Evolutionary conservation across 2,329 filamentous ascomycete species (phyloP).

Genomic region (Colletotrichum tropicicola): DNA sequence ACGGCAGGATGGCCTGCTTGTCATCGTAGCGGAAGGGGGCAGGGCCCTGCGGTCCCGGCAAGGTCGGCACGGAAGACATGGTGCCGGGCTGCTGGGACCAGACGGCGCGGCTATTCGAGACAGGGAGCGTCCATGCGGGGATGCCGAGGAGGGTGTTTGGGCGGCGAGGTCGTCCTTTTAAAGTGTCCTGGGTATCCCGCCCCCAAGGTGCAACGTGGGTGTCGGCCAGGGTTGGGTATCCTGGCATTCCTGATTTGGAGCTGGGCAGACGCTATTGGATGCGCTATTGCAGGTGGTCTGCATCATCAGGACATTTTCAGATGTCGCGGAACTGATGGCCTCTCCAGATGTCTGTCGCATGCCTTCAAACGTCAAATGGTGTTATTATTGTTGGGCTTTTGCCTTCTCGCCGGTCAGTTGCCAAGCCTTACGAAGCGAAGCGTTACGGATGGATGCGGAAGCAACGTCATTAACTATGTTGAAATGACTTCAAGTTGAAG

Average conservation of each 20-base stretch:
- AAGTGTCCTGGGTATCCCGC: background rate
- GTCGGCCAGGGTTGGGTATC: background rate
- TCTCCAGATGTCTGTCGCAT: no score
- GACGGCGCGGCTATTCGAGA: background rate
- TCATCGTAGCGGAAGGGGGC: background rate
- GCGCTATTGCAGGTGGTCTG: background rate
- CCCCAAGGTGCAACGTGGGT: background rate
- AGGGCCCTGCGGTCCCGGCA: background rate
- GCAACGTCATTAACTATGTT: no score
- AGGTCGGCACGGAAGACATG: constrained; percentile 16
- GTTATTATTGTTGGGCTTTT: no score
- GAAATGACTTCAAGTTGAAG: no score
- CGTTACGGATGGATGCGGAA: no score
- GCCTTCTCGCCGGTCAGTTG: no score
- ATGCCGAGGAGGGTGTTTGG: background rate
- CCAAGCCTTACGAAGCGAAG: no score
- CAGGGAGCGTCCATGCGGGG: constrained; percentile 1
- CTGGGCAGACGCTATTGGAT: background rate
- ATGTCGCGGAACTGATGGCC: no score
- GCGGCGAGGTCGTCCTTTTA: constrained; percentile 7
- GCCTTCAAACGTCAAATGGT: no score
- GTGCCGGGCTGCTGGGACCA: constrained; percentile 9
- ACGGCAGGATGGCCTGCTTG: no score
- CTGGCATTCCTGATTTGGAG: background rate
- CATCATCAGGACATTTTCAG: no score